These are phyloP conservation scores for Fusarium zealandicum DNA, from an alignment of 2,329 filamentous ascomycete genomes.

Conservation along the genomic window DNA sequence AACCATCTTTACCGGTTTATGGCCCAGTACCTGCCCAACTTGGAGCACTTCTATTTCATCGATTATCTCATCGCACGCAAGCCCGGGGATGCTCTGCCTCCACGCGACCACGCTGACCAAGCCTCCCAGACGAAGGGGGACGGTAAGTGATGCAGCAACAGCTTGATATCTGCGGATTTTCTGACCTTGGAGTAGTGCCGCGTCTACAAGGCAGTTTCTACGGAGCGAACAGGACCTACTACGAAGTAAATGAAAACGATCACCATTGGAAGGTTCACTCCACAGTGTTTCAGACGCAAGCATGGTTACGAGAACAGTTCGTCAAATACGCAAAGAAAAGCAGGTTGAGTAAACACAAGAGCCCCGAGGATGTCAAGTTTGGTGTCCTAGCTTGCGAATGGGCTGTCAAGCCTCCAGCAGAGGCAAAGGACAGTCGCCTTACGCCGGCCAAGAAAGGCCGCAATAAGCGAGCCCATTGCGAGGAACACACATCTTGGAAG, in stretches of 20 bases:
- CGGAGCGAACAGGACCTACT: constrained; percentile 41
- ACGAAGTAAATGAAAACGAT: constrained; percentile 45
- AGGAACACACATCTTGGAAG: constrained; percentile 33
- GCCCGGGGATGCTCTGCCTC: background rate
- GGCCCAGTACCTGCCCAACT: constrained; percentile 50
- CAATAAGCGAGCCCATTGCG: constrained; percentile 39
- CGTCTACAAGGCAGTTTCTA: constrained; percentile 18
- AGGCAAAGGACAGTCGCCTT: constrained; percentile 10
- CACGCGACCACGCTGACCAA: background rate
- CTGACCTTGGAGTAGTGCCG: constrained; percentile 23
- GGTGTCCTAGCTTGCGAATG: constrained; percentile 53
- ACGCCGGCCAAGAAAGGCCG: constrained; percentile 37
- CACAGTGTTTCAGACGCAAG: constrained; percentile 45
- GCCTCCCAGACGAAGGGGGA: background rate
- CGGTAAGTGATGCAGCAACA: constrained; percentile 11
- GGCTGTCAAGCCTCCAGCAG: constrained; percentile 38
- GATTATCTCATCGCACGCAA: constrained; percentile 52
- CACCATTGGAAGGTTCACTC: constrained; percentile 48
- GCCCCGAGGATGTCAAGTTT: constrained; percentile 50
- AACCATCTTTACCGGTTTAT: constrained; percentile 55
- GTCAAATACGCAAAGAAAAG: constrained; percentile 47
- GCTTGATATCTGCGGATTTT: background rate
- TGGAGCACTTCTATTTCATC: constrained; percentile 55
- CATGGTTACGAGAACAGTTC: constrained; percentile 51
- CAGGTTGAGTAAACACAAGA: constrained; percentile 42